Percentiles rank a stretch among this genome's conserved stretches.
phyloP scores from a whole-genome alignment of 1,284 basidiomycete genomes.

The Entoloma clypeatum region DNA sequence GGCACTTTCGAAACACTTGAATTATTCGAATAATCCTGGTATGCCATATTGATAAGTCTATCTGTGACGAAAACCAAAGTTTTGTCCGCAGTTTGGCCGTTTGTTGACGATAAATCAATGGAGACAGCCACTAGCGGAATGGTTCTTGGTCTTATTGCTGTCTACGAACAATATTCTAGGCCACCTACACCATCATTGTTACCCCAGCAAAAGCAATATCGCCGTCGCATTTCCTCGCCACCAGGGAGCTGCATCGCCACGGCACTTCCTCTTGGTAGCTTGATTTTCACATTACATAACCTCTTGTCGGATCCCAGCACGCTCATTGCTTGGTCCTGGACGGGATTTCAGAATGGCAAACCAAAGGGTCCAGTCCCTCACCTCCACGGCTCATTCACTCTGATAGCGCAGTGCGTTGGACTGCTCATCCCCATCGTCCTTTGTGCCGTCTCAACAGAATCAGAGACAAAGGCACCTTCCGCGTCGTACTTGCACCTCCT shows the following conservation, averaged over 20 bases:
- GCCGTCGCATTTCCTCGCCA: slow-evolving; percentile 8
- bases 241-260: slow-evolving; percentile 40
- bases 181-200: slow-evolving; percentile 20
- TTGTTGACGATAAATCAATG: slow-evolving; percentile 63
- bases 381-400: slow-evolving; percentile 66
- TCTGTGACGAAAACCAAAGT: slow-evolving; percentile 1
- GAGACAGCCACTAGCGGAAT: slow-evolving; percentile 74
- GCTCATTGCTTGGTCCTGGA: slow-evolving; percentile 89
- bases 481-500: slow-evolving; percentile 25
- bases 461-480: slow-evolving; percentile 8
- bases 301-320: slow-evolving; percentile 80
- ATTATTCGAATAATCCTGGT: slow-evolving; percentile 82
- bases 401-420: slow-evolving; percentile 63
- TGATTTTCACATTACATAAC: slow-evolving; percentile 78
- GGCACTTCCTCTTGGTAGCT: slow-evolving; percentile 66
- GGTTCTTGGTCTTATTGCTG: slow-evolving; percentile 46
- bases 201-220: slow-evolving; percentile 8
- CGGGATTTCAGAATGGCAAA: slow-evolving; percentile 59
- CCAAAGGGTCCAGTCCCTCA: slow-evolving; percentile 79
- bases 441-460: slow-evolving; percentile 13
- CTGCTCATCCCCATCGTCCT: slow-evolving; percentile 43
- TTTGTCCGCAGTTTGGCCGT: slow-evolving; percentile 66
- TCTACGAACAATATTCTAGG: slow-evolving; percentile 44
- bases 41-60: slow-evolving; percentile 16
- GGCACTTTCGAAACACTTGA: slow-evolving; percentile 73